phyloP scores from a whole-genome alignment of 2,329 filamentous ascomycete species.

The Zymoseptoria brevis region DNA sequence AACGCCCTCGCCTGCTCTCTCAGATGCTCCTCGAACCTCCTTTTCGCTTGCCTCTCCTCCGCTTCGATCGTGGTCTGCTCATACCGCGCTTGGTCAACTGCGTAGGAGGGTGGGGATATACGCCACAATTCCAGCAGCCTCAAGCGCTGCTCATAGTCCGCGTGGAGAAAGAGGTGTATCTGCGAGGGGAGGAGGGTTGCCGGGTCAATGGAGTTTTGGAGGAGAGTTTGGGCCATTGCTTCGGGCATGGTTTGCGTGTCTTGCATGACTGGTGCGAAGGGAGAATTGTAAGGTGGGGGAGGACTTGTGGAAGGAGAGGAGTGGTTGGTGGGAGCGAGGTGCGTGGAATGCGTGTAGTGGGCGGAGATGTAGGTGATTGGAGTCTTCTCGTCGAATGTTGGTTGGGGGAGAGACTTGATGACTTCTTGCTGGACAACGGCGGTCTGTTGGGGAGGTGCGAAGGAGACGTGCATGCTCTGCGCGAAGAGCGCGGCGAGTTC shows the following conservation, averaged over 20 bases:
- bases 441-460: conserved; percentile 17
- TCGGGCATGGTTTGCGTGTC: conserved; percentile 22
- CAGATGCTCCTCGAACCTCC: conserved; percentile 51
- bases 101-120: conserved; percentile 62
- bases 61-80: conserved; percentile 52
- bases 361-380: conserved; percentile 67
- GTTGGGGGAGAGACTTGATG: conserved; percentile 12
- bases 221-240: conserved; percentile 42
- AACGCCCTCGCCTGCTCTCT: conserved; percentile 12
- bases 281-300: conserved; percentile 25
- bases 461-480: conserved; percentile 59
- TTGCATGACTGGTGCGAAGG: conserved; percentile 16
- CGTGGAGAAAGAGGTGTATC: conserved; percentile 68
- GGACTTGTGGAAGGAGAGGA: conserved; percentile 26
- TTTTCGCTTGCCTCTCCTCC: conserved; percentile 48
- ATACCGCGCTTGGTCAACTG: conserved; percentile 29
- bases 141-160: conserved; percentile 62
- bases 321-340: conserved; percentile 35
- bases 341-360: conserved; percentile 76
- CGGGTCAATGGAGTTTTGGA: conserved; percentile 62
- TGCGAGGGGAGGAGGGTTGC: conserved; percentile 63
- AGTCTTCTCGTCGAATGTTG: conserved; percentile 18
- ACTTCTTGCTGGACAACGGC: background rate
- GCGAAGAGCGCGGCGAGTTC: conserved; percentile 76
- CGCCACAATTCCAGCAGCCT: conserved; percentile 79